phyloP scores from a whole-genome alignment of 495 filamentous ascomycete species.

The Trichoderma orchidacearum region DNA sequence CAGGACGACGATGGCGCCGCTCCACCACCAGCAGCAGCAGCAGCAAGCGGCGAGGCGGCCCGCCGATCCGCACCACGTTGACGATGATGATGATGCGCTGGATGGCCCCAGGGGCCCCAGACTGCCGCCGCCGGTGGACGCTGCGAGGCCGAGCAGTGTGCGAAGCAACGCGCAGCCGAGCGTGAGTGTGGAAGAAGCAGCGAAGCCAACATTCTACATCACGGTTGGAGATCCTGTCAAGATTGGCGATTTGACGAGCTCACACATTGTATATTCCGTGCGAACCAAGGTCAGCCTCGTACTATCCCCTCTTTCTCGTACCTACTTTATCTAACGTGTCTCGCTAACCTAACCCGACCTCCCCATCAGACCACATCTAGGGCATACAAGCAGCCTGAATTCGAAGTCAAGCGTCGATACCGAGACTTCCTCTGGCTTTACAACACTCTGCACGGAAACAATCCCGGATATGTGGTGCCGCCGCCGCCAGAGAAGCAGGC shows the following conservation, averaged over 20 bases:
- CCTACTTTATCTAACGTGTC: neutral
- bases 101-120: constrained; percentile 35
- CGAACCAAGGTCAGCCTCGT: constrained; percentile 77
- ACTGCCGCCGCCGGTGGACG: constrained; percentile 63
- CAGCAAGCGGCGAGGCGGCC: constrained; percentile 31
- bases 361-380: constrained; percentile 72
- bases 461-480: constrained; percentile 87
- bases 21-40: constrained; percentile 5
- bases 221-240: constrained; percentile 93
- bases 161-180: constrained; percentile 62
- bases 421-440: constrained; percentile 98
- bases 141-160: constrained; percentile 36
- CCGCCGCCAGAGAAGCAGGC: constrained; percentile 98
- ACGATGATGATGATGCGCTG: constrained; percentile 49
- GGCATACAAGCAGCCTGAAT: constrained; percentile 81
- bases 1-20: constrained; percentile 34
- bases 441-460: constrained; percentile 81
- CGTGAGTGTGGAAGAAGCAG: constrained; percentile 76
- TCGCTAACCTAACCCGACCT: neutral
- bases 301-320: neutral
- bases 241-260: constrained; percentile 90
- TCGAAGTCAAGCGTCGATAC: constrained; percentile 83
- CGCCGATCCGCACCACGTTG: constrained; percentile 37
- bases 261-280: constrained; percentile 94
- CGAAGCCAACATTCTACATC: constrained; percentile 85